Evolutionary conservation across 108 stramenopile species (phyloP), one percentile per base, ranked within the genome.

Genomic region (Schizochytrium sp.): DNA sequence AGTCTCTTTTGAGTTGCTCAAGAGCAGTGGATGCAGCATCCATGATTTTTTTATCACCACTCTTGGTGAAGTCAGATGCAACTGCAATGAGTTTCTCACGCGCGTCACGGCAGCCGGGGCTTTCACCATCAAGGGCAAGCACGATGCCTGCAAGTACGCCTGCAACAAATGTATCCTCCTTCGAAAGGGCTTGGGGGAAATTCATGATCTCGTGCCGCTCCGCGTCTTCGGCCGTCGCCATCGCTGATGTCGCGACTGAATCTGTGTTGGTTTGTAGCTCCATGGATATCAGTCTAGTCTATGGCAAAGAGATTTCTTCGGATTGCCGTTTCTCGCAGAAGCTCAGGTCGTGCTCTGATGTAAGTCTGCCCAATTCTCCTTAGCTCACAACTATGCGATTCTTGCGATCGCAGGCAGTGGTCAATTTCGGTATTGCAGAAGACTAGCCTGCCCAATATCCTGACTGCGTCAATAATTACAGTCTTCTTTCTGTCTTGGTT

Each of bases 81-180:
- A 44, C 64, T 15, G 64, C 64, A 8, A 69, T 38, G 42, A 69
- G 64, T 69, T 44, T 38, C 64, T 69, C 12, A 44, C 64, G 40
- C 28, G 64, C 64, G 42, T 69, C 64, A 28, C 28, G 28, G 28
- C 28, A 28, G 64, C 15, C 44, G 64, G 64, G 42, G 64, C 44
- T 44, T 38, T 38, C 44, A 7, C 15, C 64, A 38, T 69, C 64
- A 8, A 69, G 12, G 12, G 64, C 64, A 15, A 69, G 64, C 12
- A 69, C 64, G 15, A 69, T 69, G 40, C 64, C 64, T 8, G 64
- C 64, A 44, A 69, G 64, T 38, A 69, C 64, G 7, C 64, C 64
- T 0, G 64, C 64, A 7, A 69, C 64, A 69, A 69, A 69, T 38
- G 64, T 69, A 44, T 69, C 64, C 44, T 69, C 64, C 64, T 69